phyloP scores from a whole-genome alignment of 2,329 filamentous ascomycete genomes.

The Colletotrichum horii region DNA sequence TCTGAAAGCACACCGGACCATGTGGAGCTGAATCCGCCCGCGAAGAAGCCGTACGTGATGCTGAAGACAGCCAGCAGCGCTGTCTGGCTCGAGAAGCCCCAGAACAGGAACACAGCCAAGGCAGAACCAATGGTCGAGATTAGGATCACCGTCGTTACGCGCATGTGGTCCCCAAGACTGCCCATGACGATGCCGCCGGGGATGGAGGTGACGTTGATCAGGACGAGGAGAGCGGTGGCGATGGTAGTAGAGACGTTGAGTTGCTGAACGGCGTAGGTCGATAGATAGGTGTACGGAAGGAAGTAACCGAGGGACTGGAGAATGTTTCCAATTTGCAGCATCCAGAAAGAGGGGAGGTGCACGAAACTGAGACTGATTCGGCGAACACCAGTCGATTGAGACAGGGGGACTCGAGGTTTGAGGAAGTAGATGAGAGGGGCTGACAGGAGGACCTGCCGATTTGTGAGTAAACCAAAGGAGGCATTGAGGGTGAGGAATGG shows the following conservation, averaged over 20 bases:
- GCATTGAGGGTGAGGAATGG: no score
- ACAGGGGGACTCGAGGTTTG: background rate
- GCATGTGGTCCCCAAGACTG: background rate
- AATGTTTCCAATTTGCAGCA: background rate
- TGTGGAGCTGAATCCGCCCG: background rate
- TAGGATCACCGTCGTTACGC: background rate
- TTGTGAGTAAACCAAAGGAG: background rate
- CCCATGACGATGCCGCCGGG: background rate
- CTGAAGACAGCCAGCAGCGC: background rate
- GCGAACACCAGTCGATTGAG: background rate
- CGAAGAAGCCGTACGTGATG: background rate
- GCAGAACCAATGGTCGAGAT: background rate
- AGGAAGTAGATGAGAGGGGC: background rate
- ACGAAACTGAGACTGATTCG: background rate
- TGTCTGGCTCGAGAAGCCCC: background rate
- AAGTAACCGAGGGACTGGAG: background rate
- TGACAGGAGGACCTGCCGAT: rapidly evolving
- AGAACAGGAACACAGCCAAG: background rate
- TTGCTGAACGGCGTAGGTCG: background rate
- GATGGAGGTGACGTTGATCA: background rate
- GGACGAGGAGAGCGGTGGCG: background rate
- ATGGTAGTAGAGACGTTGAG: background rate
- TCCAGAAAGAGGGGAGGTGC: background rate
- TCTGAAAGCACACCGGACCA: background rate
- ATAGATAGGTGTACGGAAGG: background rate